A percentile compares a stretch with the other conserved stretches of the same genome.
Evolutionary conservation across 2,329 filamentous ascomycete species (phyloP).

Genomic region (Colletotrichum lupini): DNA sequence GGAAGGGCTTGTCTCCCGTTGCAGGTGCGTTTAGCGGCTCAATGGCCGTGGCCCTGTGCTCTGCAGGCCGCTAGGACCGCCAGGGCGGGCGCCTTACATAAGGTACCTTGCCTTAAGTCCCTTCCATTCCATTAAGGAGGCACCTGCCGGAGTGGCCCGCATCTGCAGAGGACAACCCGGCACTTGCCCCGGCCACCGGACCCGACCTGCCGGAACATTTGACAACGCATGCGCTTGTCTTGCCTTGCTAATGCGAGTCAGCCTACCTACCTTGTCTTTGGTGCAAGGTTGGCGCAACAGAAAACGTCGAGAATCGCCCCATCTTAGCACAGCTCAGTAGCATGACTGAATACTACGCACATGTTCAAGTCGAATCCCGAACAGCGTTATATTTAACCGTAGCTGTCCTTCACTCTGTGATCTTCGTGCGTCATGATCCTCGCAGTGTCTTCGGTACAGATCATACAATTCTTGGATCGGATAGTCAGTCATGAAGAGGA

Average conservation of each 20-base stretch:
- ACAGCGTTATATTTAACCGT: background rate
- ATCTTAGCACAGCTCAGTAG: background rate
- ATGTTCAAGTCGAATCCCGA: background rate
- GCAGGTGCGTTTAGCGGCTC: constrained; percentile 35
- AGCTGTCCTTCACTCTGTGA: background rate
- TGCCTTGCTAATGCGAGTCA: constrained; percentile 5
- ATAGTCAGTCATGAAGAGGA: background rate
- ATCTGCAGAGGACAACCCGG: constrained; percentile 2
- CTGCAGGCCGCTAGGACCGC: constrained; percentile 31
- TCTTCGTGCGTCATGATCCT: too few species aligned
- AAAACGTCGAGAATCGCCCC: background rate
- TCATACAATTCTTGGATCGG: background rate
- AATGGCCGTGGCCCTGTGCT: constrained; percentile 43
- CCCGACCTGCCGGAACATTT: background rate
- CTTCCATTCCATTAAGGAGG: too few species aligned
- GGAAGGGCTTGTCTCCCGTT: constrained; percentile 29
- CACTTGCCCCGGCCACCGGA: constrained; percentile 2
- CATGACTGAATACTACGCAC: background rate
- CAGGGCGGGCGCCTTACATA: constrained; percentile 23
- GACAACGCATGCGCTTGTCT: constrained; percentile 11
- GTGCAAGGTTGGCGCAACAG: background rate
- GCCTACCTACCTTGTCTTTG: background rate
- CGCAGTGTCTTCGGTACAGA: background rate
- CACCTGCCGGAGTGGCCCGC: background rate
- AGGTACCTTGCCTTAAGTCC: background rate